Evolutionary conservation across 2,329 filamentous ascomycete species (phyloP).

Genomic region (Clonostachys sp.): DNA sequence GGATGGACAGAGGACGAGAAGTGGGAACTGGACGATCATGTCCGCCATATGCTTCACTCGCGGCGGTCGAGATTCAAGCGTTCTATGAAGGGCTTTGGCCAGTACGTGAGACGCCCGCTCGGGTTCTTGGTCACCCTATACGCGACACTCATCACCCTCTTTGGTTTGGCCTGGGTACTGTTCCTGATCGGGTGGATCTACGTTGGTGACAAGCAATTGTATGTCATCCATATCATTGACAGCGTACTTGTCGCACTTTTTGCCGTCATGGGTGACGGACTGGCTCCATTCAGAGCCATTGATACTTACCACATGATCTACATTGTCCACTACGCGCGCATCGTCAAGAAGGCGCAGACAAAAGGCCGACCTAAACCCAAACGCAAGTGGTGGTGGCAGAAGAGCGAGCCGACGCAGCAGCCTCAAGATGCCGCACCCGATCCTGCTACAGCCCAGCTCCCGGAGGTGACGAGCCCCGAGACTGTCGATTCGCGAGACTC

Average conservation of each 20-base stretch:
- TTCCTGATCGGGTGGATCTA: slow-evolving; percentile 90
- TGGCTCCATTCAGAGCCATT: slow-evolving; percentile 70
- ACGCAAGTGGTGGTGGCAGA: not conserved
- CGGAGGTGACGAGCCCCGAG: not conserved
- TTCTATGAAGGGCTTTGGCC: slow-evolving; percentile 71
- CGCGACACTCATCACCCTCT: slow-evolving; percentile 76
- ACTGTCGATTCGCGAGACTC: not conserved
- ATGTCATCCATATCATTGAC: slow-evolving; percentile 66
- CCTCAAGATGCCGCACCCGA: not conserved
- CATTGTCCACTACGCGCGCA: slow-evolving; percentile 61
- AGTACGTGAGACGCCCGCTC: slow-evolving; percentile 72
- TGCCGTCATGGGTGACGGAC: slow-evolving; percentile 64
- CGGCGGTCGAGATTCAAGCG: slow-evolving; percentile 75
- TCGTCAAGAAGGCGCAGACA: slow-evolving; percentile 26
- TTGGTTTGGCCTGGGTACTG: slow-evolving; percentile 85
- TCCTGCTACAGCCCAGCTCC: not conserved
- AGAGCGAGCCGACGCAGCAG: not conserved
- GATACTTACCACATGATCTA: slow-evolving; percentile 88
- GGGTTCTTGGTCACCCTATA: slow-evolving; percentile 84
- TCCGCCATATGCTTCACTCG: slow-evolving; percentile 84
- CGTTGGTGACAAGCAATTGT: slow-evolving; percentile 67
- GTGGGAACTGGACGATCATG: slow-evolving; percentile 75
- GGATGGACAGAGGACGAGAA: slow-evolving; percentile 75
- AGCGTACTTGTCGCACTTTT: slow-evolving; percentile 68
- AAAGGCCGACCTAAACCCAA: not conserved